Conservation (phyloP, 2,329 filamentous ascomycete genomes). For the Calonectria pseudoreteaudii region DNA sequence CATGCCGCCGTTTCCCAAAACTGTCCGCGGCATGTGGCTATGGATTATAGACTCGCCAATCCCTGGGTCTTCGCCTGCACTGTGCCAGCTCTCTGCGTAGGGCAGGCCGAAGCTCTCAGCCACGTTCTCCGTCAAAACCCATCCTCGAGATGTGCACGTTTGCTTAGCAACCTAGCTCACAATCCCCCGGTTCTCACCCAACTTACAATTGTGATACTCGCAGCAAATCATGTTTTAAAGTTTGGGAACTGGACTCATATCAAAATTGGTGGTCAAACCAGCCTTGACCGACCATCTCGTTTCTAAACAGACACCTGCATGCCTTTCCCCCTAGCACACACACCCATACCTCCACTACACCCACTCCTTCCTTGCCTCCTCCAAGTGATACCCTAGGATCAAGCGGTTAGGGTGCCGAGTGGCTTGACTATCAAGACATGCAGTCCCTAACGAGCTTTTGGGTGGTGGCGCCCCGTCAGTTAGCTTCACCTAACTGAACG, state of each 20-base stretch:
- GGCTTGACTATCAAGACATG: background rate
- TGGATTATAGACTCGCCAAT: background rate
- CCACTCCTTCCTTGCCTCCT: background rate
- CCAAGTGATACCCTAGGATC: background rate
- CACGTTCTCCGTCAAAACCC: background rate
- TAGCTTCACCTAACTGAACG: background rate
- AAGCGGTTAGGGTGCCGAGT: conserved; percentile 8
- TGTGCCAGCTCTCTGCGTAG: background rate
- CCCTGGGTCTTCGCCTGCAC: background rate
- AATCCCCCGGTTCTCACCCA: background rate
- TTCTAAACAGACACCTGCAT: background rate
- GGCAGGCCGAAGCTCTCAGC: background rate
- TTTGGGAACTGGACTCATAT: background rate
- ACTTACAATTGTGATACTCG: background rate
- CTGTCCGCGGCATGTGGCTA: background rate
- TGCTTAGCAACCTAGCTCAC: background rate
- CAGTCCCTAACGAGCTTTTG: background rate
- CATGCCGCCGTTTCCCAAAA: background rate
- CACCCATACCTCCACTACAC: background rate
- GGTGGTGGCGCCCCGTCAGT: background rate
- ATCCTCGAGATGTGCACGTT: background rate
- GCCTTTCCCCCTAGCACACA: background rate
- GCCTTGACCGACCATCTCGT: background rate
- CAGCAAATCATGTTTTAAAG: background rate
- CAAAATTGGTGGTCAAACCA: background rate